Evolutionary conservation across 306 rosid genomes (phyloP), one percentile per base, ranked within the genome.

Genomic region (Castanea mollissima): DNA sequence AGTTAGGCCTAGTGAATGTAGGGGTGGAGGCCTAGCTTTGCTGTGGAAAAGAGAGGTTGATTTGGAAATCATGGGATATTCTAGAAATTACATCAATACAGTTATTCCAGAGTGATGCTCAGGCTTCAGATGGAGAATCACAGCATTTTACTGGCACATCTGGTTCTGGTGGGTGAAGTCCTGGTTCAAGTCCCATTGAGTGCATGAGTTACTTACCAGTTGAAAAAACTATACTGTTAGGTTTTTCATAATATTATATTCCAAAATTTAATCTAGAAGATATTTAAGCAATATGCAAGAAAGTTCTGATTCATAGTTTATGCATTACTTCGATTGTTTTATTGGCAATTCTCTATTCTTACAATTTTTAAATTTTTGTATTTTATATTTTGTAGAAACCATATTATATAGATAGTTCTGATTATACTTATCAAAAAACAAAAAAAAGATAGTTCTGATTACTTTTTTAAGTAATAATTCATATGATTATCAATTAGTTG

Each of bases 401-500:
- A 59, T 54, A 25, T 44, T 62, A 67, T 71, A 56, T 35, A 69
- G 18, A 23, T 54, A 55, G 1, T 44, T 59, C 69, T 25, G 1
- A 25, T 25, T 25, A 25, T 1, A 25, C 21, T 21, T 21, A 21
- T 21, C 21, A 21, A 25, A 25, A 25, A 25, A 25, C 1, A 25
- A 25, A 25, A 25, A 25, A 25, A 1, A 25, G 27, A 25, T 25
- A 25, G 27, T 25, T 25, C 27, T 83, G 57, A 68, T 82, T 55
- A 18, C 72, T 58, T 74, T 29, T 5, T 69, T 34, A 58, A 77
- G 80, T 3, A 77, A 64, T 79, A 56, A n/a, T 59, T 74, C 12
- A 55, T 67, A n/a, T 73, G 60, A 1, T 69, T 27, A 72, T 54
- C 67, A 75, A 75, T 10, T 85, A 20, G 78, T 73, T 44, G 58